A percentile compares a stretch with the other conserved stretches of the same genome.
These are phyloP conservation scores for Tuber aestivum DNA, from an alignment of 495 filamentous ascomycete species.

Conservation along the genomic window DNA sequence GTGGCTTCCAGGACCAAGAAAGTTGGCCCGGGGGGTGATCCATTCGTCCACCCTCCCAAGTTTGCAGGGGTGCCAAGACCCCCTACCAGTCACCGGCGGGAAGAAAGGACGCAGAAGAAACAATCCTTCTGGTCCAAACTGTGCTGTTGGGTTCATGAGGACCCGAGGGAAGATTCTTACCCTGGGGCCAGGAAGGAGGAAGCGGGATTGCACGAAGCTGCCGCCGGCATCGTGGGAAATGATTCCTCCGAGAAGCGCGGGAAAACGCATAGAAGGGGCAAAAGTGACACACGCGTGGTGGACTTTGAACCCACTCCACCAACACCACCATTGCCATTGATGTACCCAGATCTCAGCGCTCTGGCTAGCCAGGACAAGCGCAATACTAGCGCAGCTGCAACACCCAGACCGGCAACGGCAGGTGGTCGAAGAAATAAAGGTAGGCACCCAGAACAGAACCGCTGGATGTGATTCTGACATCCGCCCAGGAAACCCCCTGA, in stretches of 20 bases:
- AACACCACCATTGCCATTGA: slow-evolving; percentile 40
- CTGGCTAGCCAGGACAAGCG: slow-evolving; percentile 2
- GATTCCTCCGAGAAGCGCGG: slow-evolving; percentile 2
- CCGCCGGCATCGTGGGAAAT: slow-evolving; percentile 30
- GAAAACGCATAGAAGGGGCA: slow-evolving; percentile 12
- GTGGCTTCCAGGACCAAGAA: slow-evolving; percentile 33
- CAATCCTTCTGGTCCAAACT: slow-evolving; percentile 21
- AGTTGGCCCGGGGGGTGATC: slow-evolving; percentile 18
- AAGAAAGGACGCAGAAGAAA: slow-evolving; percentile 13
- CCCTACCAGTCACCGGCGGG: slow-evolving; percentile 19
- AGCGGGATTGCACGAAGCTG: slow-evolving; percentile 33
- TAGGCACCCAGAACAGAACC: neutral
- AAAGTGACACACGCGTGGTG: slow-evolving; percentile 14
- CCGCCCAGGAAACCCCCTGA: slow-evolving; percentile 47
- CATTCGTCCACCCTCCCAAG: slow-evolving; percentile 18
- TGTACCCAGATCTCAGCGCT: slow-evolving; percentile 32
- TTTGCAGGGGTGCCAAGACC: slow-evolving; percentile 26
- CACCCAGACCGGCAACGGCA: slow-evolving; percentile 34
- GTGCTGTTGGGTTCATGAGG: slow-evolving; percentile 15
- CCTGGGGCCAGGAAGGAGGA: slow-evolving; percentile 18
- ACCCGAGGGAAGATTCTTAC: slow-evolving; percentile 13
- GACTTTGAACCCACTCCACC: slow-evolving; percentile 34
- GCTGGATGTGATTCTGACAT: slow-evolving; percentile 32
- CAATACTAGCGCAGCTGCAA: slow-evolving; percentile 27
- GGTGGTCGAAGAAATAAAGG: slow-evolving; percentile 2